Base-by-base conservation (phyloP, 2,329 filamentous ascomycete species). In the Pseudopithomyces maydicus region DNA sequence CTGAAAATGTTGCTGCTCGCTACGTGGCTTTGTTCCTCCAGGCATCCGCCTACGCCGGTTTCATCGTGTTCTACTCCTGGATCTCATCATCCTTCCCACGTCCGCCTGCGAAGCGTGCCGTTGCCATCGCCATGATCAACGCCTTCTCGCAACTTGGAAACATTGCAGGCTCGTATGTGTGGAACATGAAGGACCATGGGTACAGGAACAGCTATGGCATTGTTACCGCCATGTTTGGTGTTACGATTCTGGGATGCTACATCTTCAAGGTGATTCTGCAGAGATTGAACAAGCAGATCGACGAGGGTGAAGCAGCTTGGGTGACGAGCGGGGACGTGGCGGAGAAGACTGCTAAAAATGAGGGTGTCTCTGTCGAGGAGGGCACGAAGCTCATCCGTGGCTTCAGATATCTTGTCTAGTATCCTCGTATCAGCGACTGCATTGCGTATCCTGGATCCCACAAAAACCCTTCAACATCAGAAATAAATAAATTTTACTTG, bases 131-230 rank as follows among this genome's bases (percentile, higher is more conserved):
- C 54, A 79, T 86, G 70, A 82, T 87, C 77, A 87, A 87, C 69
- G 84, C 84, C 0, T 73, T 73, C 48, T 68, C 65, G 11, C 71
- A 74, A 55, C 63, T 74, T n/a, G 71, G 72, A 15, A 74, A 74
- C 39, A 70, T 74, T 6, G 85, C 85, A 0, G 86, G 86, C 2
- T 84, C 81, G 0, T 88, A 88, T 64, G 85, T 88, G 2, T 88
- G 86, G 86, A 76, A 80, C 51, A 78, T 88, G 48, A 75, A 79
- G 22, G 84, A 81, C 0, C 82, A 88, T 59, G 86, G 86, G 0
- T 88, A 81, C 77, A 81, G 86, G 61, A 82, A 85, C 76, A 87
- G 84, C 58, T 88, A 88, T 64, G 86, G 84, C 3, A 86, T 89
- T 55, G 86, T 88, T 5, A 81, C 83, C 14, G 79, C 84, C 66